Evolutionary conservation across 495 filamentous ascomycete species (phyloP).

Genomic region (Extremus antarcticus): DNA sequence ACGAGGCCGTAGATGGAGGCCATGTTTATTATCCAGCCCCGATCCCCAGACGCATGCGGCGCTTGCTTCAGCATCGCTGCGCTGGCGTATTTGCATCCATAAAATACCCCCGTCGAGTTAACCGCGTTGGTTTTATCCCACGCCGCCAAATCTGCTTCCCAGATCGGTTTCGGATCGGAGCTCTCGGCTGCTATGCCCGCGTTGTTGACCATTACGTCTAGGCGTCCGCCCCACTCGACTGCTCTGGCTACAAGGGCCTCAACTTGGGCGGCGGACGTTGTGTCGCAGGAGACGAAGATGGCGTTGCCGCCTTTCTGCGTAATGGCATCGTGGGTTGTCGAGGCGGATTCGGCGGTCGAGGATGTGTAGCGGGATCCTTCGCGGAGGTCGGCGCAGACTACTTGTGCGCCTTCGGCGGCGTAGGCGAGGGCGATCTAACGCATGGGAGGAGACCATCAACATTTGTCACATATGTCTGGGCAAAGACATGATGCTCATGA

Average conservation of each 20-base stretch:
- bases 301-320: constrained; percentile 25
- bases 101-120: constrained; percentile 24
- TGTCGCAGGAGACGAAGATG: constrained; percentile 33
- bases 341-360: constrained; percentile 5
- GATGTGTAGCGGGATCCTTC: background rate
- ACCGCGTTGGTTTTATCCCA: constrained; percentile 12
- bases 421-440: constrained; percentile 25
- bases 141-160: constrained; percentile 28
- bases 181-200: constrained; percentile 34
- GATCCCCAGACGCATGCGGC: constrained; percentile 33
- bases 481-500: no score
- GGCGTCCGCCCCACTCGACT: constrained; percentile 33
- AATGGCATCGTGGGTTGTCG: constrained; percentile 19
- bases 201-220: constrained; percentile 49
- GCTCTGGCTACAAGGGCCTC: constrained; percentile 30
- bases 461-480: no score
- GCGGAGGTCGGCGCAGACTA: constrained; percentile 25
- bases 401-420: constrained; percentile 21
- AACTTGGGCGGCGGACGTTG: constrained; percentile 28
- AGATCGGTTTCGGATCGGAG: constrained; percentile 22
- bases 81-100: constrained; percentile 40
- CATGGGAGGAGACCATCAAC: no score
- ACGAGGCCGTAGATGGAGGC: constrained; percentile 38
- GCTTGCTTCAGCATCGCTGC: constrained; percentile 42
- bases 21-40: constrained; percentile 49